These are phyloP conservation scores for Holtermannia corniformis DNA, from an alignment of 768 basidiomycete species.

Conservation along the genomic window DNA sequence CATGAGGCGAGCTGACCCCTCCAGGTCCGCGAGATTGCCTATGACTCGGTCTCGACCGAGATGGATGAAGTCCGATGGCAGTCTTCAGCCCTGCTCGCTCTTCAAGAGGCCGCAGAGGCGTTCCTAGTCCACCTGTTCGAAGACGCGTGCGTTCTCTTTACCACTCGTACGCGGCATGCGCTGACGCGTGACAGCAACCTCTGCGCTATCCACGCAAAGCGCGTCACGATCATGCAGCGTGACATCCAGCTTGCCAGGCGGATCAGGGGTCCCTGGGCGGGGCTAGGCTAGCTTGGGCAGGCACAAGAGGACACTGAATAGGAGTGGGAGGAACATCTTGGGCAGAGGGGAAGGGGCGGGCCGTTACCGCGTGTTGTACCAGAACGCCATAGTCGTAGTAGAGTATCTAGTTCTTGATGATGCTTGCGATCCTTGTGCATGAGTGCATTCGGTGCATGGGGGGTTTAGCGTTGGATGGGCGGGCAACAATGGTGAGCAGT, in stretches of 20 bases:
- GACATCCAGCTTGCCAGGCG: conserved; percentile 94
- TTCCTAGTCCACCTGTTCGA: conserved; percentile 88
- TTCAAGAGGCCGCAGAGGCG: conserved; percentile 78
- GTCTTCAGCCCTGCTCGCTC: conserved; percentile 78
- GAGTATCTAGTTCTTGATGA: too few relatives aligned
- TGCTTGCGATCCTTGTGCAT: too few relatives aligned
- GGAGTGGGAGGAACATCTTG: too few relatives aligned
- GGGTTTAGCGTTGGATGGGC: too few relatives aligned
- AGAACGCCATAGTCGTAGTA: too few relatives aligned
- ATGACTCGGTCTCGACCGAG: conserved; percentile 69
- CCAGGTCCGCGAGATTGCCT: conserved; percentile 89
- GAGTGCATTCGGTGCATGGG: too few relatives aligned
- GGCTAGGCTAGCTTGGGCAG: too few relatives aligned
- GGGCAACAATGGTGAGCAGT: too few relatives aligned
- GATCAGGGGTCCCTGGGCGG: conserved; percentile 77
- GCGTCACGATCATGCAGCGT: conserved; percentile 94
- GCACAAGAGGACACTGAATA: too few relatives aligned
- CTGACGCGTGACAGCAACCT: conserved; percentile 55
- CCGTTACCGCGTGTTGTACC: too few relatives aligned
- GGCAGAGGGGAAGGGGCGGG: too few relatives aligned
- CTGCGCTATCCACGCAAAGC: conserved; percentile 94
- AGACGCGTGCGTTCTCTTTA: conserved; percentile 68
- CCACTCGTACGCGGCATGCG: not conserved
- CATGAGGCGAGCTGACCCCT: conserved; percentile 3
- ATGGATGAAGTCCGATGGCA: conserved; percentile 77